Evolutionary conservation across 139 green algal species (phyloP), one percentile per base, ranked within the genome.

Genomic region (Tetraselmis chui): DNA sequence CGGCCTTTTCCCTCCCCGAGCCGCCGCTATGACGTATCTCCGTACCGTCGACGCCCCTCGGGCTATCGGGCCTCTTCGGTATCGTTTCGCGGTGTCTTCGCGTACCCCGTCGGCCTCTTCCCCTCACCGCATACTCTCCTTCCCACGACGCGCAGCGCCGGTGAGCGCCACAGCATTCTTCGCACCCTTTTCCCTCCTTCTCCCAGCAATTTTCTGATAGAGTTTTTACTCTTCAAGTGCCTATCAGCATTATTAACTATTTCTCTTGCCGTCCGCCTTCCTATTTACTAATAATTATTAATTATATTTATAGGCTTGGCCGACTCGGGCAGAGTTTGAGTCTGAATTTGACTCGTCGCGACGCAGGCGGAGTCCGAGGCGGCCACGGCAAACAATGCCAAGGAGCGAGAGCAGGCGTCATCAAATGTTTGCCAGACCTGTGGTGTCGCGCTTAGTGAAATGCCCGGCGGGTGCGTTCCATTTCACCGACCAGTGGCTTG

Each of bases 361-460:
- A 18, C 18, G 45, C 45, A 67, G 45, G 45, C 45, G 45, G 18
- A 67, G 45, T 5, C 45, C 11, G 45, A 67, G 45, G 45, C 45
- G 11, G 45, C 45, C 11, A 67, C 45, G 45, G n/a, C n/a, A n/a
- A n/a, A n/a, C n/a, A n/a, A n/a, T n/a, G 45, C 45, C 11, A 67
- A 67, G 45, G 45, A 5, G 45, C 11, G 18, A 18, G 11, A 5
- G 45, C 11, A 67, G 24, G 26, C 80, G 22, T 18, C 30, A 25
- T 28, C 59, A 1, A 59, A 85, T 31, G 67, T 67, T 1, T 91
- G 88, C 77, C 26, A 74, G 28, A 90, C 82, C 2, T 91, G 88
- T 32, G 88, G 88, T 29, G 81, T 88, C 28, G 25, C 75, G 2
- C 80, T 86, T 25, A 31, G 74, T 28, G 76, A 84, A 23, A 83